Conservation (phyloP, 2,329 filamentous ascomycete species). For the Alternaria sp. region DNA sequence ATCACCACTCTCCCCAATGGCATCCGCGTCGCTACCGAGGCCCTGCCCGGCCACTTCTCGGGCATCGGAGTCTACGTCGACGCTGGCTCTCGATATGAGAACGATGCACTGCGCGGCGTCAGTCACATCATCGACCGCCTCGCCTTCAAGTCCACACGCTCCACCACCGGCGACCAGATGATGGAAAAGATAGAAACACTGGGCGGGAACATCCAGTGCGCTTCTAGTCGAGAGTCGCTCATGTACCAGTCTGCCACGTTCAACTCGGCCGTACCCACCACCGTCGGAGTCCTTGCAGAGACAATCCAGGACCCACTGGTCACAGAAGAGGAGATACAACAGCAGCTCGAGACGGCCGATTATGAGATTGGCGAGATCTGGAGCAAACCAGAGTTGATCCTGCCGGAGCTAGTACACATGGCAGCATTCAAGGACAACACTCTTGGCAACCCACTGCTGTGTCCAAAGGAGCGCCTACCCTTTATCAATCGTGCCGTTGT, state of each 20-base stretch:
- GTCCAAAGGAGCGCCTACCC: slow-evolving; percentile 81
- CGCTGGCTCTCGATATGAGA: slow-evolving; percentile 93
- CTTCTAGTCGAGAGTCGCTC: slow-evolving; percentile 90
- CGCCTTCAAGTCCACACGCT: slow-evolving; percentile 87
- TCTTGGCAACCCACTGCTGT: slow-evolving; percentile 89
- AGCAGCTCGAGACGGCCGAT: slow-evolving; percentile 88
- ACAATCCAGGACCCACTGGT: slow-evolving; percentile 88
- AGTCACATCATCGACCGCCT: slow-evolving; percentile 96
- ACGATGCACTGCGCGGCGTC: slow-evolving; percentile 80
- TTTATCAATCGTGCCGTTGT: slow-evolving; percentile 78
- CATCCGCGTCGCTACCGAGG: slow-evolving; percentile 91
- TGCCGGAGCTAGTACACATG: slow-evolving; percentile 94
- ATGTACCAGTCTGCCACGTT: slow-evolving; percentile 99
- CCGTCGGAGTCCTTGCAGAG: slow-evolving; percentile 86
- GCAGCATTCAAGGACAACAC: slow-evolving; percentile 97
- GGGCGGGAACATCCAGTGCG: slow-evolving; percentile 96
- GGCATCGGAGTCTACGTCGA: slow-evolving; percentile 96
- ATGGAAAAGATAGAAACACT: slow-evolving; percentile 85
- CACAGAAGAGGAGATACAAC: slow-evolving; percentile 83
- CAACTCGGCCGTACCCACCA: slow-evolving; percentile 86
- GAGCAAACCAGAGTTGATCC: slow-evolving; percentile 94
- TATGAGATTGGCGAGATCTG: slow-evolving; percentile 98
- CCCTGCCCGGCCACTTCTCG: slow-evolving; percentile 91
- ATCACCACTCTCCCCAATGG: slow-evolving; percentile 92
- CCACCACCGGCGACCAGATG: slow-evolving; percentile 80